phyloP scores from a whole-genome alignment of 805 yeast species.

The Saturnispora mendoncae region DNA sequence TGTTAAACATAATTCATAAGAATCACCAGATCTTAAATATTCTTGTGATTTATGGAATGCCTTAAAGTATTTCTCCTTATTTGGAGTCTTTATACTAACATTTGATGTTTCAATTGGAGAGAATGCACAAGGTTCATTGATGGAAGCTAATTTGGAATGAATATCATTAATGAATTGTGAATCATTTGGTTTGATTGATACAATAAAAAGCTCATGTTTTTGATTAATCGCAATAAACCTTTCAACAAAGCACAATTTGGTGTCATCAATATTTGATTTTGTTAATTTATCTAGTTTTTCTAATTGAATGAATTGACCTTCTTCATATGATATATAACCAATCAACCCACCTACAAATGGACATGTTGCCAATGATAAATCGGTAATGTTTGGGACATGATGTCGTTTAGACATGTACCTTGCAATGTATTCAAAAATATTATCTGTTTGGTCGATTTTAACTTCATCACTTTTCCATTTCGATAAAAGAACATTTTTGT shows the following conservation, averaged over 20 bases:
- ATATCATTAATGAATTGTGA: conserved; percentile 25
- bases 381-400: conserved; percentile 22
- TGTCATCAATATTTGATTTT: conserved; percentile 48
- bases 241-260: conserved; percentile 64
- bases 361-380: conserved; percentile 30
- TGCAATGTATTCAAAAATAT: conserved; percentile 50
- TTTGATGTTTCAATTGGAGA: conserved; percentile 6
- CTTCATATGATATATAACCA: conserved; percentile 84
- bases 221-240: conserved; percentile 48
- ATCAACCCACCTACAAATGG: conserved; percentile 90
- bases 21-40: conserved; percentile 68
- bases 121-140: background rate
- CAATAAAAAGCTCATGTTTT: conserved; percentile 40
- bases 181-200: conserved; percentile 41
- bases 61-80: conserved; percentile 40
- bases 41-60: conserved; percentile 60
- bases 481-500: conserved; percentile 21
- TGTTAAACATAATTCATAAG: conserved; percentile 89
- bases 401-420: conserved; percentile 34
- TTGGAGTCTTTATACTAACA: conserved; percentile 39
- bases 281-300: conserved; percentile 33
- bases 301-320: conserved; percentile 46
- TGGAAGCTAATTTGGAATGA: background rate
- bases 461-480: conserved; percentile 21
- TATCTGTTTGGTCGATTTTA: conserved; percentile 11